Base-by-base conservation (phyloP, 176 grass and related monocot genomes). In the Zea luxurians region DNA sequence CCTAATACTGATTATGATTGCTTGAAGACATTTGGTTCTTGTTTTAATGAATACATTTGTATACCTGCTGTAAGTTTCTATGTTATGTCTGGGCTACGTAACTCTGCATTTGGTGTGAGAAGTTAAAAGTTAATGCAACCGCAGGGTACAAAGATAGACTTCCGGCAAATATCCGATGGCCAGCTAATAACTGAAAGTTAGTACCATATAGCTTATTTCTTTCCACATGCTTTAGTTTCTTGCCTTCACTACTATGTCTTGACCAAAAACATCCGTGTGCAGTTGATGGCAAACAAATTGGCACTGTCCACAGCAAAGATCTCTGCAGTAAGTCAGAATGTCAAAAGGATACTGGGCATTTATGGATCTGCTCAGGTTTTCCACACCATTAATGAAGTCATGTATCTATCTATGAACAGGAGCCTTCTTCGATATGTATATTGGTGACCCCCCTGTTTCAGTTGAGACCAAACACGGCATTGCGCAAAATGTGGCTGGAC, bases 341-440 rank as follows among this genome's bases (percentile, higher is more conserved):
- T 42, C 68, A 78, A 76, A 76, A 27, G 27, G 41, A 20, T 35
- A 65, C 3, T 27, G 7, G 35, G 3, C 18, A 13, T 38, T 70
- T 54, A 18, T 65, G 5, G 48, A 27, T 74, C 27, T 40, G 7
- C 63, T 71, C 37, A 4, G 18, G 18, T 9, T 47, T 62, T 46
- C 17, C 42, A 47, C 27, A 18, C 59, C 38, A 27, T 48, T 61
- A 50, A 38, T 64, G 9, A 37, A 73, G 40, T 50, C 10, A 9
- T 48, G 9, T 76, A 61, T 67, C 78, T 27, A 27, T 27, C 27
- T 66, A 37, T 61, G 16, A 85, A 43, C 74, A 98, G 96, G 62
- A 64, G 89, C 96, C 69, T 98, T 98, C 80, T 98, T 98, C 17
- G 96, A 90, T 74, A 98, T 98, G 96, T 98, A 98, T 71, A 90